Evolutionary conservation across 2,329 filamentous ascomycete species (phyloP).

Genomic region (Huntiella moniliformis): DNA sequence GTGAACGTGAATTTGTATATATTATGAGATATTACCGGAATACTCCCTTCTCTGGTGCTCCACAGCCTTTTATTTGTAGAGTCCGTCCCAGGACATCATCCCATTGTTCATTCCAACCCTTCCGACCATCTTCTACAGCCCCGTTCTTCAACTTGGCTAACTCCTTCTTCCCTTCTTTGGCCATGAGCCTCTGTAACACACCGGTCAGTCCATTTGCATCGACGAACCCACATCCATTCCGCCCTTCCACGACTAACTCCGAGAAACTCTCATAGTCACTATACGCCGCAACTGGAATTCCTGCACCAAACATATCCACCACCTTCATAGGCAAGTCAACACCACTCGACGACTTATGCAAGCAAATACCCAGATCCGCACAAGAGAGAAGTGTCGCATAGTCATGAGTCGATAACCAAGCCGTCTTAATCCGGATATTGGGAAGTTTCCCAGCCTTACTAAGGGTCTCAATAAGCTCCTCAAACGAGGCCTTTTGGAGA

Average conservation of each 20-base stretch:
- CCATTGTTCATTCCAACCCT: conserved; percentile 89
- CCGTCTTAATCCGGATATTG: conserved; percentile 55
- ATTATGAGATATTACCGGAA: neutral
- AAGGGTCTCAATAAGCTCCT: conserved; percentile 44
- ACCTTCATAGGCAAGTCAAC: conserved; percentile 98
- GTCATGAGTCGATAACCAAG: conserved; percentile 68
- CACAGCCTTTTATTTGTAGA: conserved; percentile 21
- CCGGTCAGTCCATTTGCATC: conserved; percentile 45
- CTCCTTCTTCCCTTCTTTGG: conserved; percentile 28
- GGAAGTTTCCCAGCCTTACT: conserved; percentile 42
- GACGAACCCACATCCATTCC: conserved; percentile 73
- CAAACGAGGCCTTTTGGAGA: conserved; percentile 60
- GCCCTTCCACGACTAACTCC: conserved; percentile 73
- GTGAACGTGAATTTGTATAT: neutral
- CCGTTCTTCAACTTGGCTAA: conserved; percentile 46
- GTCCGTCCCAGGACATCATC: conserved; percentile 59
- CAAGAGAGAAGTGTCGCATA: conserved; percentile 71
- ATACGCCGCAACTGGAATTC: conserved; percentile 78
- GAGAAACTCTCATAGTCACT: conserved; percentile 69
- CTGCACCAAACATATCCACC: conserved; percentile 95
- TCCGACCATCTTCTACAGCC: conserved; percentile 52
- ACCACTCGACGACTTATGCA: conserved; percentile 85
- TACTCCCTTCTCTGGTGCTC: too few relatives aligned
- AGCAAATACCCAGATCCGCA: conserved; percentile 74
- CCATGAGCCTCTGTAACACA: conserved; percentile 47